Conservation (phyloP, 169 alveolate genomes). For the Plasmodium knowlesi region DNA sequence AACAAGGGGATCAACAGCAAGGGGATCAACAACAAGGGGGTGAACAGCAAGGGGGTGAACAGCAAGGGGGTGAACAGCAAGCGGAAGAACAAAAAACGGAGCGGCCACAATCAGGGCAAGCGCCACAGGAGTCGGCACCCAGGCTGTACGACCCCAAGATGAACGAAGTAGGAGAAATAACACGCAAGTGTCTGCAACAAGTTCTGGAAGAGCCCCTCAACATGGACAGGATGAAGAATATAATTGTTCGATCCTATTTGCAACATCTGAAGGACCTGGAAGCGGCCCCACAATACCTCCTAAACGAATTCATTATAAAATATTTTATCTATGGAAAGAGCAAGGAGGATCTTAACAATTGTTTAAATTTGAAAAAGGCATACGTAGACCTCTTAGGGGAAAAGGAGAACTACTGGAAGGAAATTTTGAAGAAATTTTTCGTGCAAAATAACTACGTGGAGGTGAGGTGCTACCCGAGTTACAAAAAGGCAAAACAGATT, state of each 20-base stretch:
- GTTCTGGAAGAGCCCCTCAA: constrained; percentile 72
- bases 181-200: constrained; percentile 62
- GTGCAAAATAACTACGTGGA: constrained; percentile 65
- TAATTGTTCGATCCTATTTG: constrained; percentile 74
- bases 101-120: too few species aligned
- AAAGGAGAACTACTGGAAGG: constrained; percentile 83
- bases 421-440: constrained; percentile 59
- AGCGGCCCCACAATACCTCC: constrained; percentile 77
- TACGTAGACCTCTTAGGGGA: constrained; percentile 29
- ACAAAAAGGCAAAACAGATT: constrained; percentile 63
- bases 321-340: constrained; percentile 75
- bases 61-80: background rate
- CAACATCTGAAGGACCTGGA: constrained; percentile 78
- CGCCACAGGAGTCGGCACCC: background rate
- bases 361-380: constrained; percentile 60
- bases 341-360: constrained; percentile 66
- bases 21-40: background rate
- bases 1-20: background rate
- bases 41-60: background rate
- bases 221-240: constrained; percentile 77
- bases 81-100: background rate
- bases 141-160: constrained; percentile 26
- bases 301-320: constrained; percentile 75
- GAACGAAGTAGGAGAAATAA: constrained; percentile 69
- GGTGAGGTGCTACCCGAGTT: constrained; percentile 79